A percentile compares a stretch with the other conserved stretches of the same genome.
Evolutionary conservation across 2,329 filamentous ascomycete genomes (phyloP).

Genomic region (Aspergillus candidus): DNA sequence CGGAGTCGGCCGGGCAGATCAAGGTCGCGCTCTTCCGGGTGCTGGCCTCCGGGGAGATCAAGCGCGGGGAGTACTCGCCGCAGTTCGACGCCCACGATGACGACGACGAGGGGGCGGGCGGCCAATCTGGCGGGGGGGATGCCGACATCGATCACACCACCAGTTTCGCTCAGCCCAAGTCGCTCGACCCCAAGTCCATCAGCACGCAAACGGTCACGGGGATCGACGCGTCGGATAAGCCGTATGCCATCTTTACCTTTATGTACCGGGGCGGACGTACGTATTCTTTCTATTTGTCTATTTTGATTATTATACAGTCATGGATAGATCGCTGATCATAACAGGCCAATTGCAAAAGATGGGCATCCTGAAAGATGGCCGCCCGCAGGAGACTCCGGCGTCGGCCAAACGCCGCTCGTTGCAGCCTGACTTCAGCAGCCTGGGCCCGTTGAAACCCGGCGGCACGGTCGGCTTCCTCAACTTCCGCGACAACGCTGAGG

Average conservation of each 20-base stretch:
- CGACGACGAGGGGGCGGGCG: constrained; percentile 62
- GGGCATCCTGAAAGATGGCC: constrained; percentile 70
- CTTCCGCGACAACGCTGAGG: constrained; percentile 66
- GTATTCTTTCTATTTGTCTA: constrained; percentile 25
- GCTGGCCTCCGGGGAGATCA: constrained; percentile 91
- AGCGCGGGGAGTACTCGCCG: constrained; percentile 94
- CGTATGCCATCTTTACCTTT: constrained; percentile 95
- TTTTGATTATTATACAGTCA: neutral
- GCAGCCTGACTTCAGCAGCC: constrained; percentile 75
- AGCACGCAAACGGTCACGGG: constrained; percentile 99
- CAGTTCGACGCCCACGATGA: constrained; percentile 97
- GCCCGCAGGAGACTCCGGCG: constrained; percentile 53
- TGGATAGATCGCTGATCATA: neutral
- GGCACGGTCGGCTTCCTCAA: constrained; percentile 85
- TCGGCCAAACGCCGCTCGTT: constrained; percentile 72
- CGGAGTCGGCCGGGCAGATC: constrained; percentile 94
- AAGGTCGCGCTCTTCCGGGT: constrained; percentile 96
- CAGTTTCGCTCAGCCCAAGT: constrained; percentile 94
- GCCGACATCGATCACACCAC: constrained; percentile 93
- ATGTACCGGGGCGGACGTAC: constrained; percentile 92
- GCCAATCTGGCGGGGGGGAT: constrained; percentile 55
- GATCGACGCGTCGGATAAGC: constrained; percentile 91
- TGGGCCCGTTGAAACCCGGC: constrained; percentile 77
- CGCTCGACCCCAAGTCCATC: constrained; percentile 91
- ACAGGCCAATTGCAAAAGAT: constrained; percentile 93